Base-by-base conservation (phyloP, 192 early-diverging fungal genomes). In the Backusella circina region DNA sequence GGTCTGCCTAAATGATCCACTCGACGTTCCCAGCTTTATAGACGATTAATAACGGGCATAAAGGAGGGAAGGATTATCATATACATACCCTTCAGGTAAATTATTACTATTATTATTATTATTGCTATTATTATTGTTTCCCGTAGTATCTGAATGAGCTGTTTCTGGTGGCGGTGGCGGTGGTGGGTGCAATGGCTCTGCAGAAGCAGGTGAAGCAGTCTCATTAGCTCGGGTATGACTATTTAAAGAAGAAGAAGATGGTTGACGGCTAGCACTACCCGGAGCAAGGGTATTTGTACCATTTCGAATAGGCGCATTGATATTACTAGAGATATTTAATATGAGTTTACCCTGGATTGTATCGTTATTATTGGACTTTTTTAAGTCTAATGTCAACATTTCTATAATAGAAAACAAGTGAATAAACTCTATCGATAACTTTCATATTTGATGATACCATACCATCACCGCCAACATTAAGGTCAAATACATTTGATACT, bases 11-110 rank as follows among this genome's bases (percentile, higher is more conserved):
- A 77, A 77, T 96, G 92, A 88, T 99, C 98, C 28, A 92, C 88
- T 68, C 98, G 91, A 65, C 95, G 88, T 88, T 99, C 98, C 98
- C 98, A 99, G 44, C 97, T 94, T 77, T 30, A 39, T 26, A 72
- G 32, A 21, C 4, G 30, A 13, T 94, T 96, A 33, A 88, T 90
- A n/a, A 35, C 93, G 15, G 5, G n/a, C 37, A 18, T 41, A 12
- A 28, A 44, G 15, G 13, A 57, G n/a, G 9, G 18, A 61, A 26
- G 23, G 23, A 61, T 5, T 61, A 61, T n/a, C 8, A 23, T n/a
- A n/a, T 36, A 67, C 66, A 6, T 12, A 67, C 66, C 66, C 66
- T 67, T 67, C 66, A 7, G 66, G 66, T 35, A 67, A 67, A 37
- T 67, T 21, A 67, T 47, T 4, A n/a, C 15, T 67, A 33, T 67